Conservation (phyloP, 495 filamentous ascomycete species). For the Evansstolkia leycettana region DNA sequence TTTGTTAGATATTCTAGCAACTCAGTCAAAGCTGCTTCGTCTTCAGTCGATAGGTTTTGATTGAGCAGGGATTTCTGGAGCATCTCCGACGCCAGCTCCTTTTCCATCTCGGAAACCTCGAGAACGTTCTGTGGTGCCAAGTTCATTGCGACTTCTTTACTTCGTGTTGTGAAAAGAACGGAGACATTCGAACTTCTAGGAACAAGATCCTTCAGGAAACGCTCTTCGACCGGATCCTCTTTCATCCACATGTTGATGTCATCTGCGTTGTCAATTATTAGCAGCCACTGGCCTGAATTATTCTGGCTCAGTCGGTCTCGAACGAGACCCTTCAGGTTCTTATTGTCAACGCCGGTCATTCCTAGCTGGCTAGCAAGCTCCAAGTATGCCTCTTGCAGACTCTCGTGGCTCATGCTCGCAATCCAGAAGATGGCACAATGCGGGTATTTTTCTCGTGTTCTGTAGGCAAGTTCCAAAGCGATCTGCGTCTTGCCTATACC, state of each 20-base stretch:
- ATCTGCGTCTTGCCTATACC: constrained; percentile 42
- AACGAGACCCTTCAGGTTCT: constrained; percentile 11
- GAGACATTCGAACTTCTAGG: neutral
- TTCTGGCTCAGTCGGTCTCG: constrained; percentile 10
- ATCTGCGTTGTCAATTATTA: constrained; percentile 16
- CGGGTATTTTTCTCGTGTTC: constrained; percentile 17
- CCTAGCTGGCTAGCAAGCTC: constrained; percentile 20
- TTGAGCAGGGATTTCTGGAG: constrained; percentile 9
- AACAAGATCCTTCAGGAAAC: constrained; percentile 3
- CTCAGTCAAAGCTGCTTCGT: neutral
- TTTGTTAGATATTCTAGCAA: constrained; percentile 18
- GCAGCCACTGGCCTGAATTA: constrained; percentile 8
- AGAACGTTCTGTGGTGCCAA: constrained; percentile 6
- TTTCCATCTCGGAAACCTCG: constrained; percentile 6
- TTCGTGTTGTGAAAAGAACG: constrained; percentile 14
- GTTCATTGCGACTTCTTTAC: constrained; percentile 7
- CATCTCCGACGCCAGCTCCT: constrained; percentile 9
- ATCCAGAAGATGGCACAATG: constrained; percentile 41
- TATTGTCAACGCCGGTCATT: constrained; percentile 1
- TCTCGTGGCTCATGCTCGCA: constrained; percentile 21
- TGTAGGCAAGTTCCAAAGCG: constrained; percentile 32
- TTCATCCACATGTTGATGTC: constrained; percentile 5
- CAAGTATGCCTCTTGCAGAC: constrained; percentile 32
- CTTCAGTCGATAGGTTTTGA: constrained; percentile 3
- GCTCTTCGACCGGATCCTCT: too few relatives aligned